phyloP scores from a whole-genome alignment of 2,329 filamentous ascomycete genomes.

The Aspergillus calidoustus region DNA sequence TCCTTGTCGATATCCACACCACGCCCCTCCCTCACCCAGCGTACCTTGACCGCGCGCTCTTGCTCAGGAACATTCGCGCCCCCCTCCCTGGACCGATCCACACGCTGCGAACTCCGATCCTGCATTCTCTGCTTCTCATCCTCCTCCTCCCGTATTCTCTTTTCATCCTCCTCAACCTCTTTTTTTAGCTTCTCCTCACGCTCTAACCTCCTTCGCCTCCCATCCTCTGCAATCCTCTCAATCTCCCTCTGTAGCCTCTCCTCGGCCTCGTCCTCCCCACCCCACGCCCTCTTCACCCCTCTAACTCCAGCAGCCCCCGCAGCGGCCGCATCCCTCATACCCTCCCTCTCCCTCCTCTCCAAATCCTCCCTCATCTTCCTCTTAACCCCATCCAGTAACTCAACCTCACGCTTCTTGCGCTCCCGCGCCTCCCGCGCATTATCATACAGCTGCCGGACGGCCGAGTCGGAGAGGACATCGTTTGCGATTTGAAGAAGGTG shows the following conservation, averaged over 20 bases:
- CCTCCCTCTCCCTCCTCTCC: slow-evolving; percentile 71
- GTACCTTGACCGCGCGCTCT: slow-evolving; percentile 62
- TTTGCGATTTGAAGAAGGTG: slow-evolving; percentile 84
- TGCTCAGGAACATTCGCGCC: slow-evolving; percentile 55
- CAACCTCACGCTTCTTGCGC: slow-evolving; percentile 71
- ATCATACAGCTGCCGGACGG: slow-evolving; percentile 77
- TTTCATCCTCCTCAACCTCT: slow-evolving; percentile 48
- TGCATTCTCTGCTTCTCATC: slow-evolving; percentile 48
- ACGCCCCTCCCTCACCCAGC: slow-evolving; percentile 56
- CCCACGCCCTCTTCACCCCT: slow-evolving; percentile 65
- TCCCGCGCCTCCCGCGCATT: slow-evolving; percentile 71
- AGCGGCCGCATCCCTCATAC: slow-evolving; percentile 50
- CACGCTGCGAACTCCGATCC: slow-evolving; percentile 36
- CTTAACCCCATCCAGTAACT: slow-evolving; percentile 73
- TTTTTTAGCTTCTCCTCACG: slow-evolving; percentile 53
- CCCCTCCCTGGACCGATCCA: slow-evolving; percentile 42
- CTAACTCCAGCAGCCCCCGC: slow-evolving; percentile 44
- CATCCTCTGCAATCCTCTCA: slow-evolving; percentile 57
- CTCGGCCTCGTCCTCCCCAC: slow-evolving; percentile 48
- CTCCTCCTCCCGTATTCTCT: slow-evolving; percentile 43
- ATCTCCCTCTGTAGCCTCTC: slow-evolving; percentile 59
- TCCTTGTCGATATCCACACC: slow-evolving; percentile 54
- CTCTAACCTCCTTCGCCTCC: slow-evolving; percentile 55
- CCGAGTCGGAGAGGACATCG: slow-evolving; percentile 75
- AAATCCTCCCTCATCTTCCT: slow-evolving; percentile 84